Evolutionary conservation across 345 rosid species (phyloP).

Genomic region (Sisymbrium altissimum): DNA sequence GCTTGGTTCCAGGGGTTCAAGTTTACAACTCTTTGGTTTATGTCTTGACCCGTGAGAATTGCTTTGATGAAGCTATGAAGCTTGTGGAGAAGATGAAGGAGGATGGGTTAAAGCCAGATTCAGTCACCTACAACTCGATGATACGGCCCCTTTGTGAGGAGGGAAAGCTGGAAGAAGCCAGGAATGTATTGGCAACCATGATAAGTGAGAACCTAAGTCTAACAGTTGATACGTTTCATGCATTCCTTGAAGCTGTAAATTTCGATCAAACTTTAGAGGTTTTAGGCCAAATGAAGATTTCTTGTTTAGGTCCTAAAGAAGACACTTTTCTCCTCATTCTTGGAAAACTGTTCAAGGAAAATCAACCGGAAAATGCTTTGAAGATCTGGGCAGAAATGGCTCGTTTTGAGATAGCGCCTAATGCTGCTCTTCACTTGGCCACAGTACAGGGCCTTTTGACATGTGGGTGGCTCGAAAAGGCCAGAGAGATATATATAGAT

Average conservation of each 20-base stretch:
- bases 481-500: conserved; percentile 57
- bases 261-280: conserved; percentile 53
- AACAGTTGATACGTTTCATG: conserved; percentile 72
- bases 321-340: conserved; percentile 63
- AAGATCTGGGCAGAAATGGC: conserved; percentile 73
- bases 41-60: conserved; percentile 65
- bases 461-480: conserved; percentile 54
- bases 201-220: conserved; percentile 47
- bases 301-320: conserved; percentile 55
- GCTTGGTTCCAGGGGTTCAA: conserved; percentile 52
- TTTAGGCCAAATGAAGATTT: conserved; percentile 53
- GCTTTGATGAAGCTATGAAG: conserved; percentile 64
- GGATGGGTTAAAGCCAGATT: conserved; percentile 55
- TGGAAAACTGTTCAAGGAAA: conserved; percentile 46
- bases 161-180: conserved; percentile 55
- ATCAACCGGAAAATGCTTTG: conserved; percentile 64
- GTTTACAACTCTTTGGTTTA: conserved; percentile 75
- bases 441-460: conserved; percentile 56
- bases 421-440: conserved; percentile 43
- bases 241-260: conserved; percentile 49
- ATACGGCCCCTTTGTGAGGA: conserved; percentile 64
- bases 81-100: conserved; percentile 59
- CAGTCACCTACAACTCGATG: conserved; percentile 67
- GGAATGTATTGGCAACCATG: conserved; percentile 58
- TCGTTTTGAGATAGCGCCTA: conserved; percentile 46